Evolutionary conservation across 208 protist species (phyloP), one percentile per base, ranked within the genome.

Genomic region (Leishmania mexicana): DNA sequence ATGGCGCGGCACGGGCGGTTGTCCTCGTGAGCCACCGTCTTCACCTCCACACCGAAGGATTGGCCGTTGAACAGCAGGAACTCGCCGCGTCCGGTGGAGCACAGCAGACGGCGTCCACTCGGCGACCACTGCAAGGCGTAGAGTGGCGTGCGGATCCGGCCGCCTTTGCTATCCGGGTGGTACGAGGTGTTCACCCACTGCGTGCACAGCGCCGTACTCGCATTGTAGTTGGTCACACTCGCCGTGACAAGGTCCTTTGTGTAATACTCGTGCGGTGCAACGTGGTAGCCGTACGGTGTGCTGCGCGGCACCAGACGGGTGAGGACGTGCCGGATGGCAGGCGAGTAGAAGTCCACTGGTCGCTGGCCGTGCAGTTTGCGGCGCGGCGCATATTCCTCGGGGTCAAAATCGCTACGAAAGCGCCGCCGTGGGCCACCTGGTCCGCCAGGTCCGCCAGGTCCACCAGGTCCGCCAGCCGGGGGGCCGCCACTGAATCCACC

Each of bases 101-200:
- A 96, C 49, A 97, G 88, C 40, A 97, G 85, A 49, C 94, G 93
- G 11, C 93, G 88, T 7, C 93, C 94, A 68, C 90, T 95, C 11
- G 94, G 92, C 7, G 94, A 88, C 94, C 94, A 97, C 78, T 94
- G 87, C 54, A 97, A 72, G 81, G 84, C 90, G 71, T 91, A 91
- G 28, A 97, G 81, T 40, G 90, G 85, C 13, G 94, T 85, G 67
- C 93, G 91, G 15, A 80, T 83, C 31, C 88, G 83, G 13, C 85
- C 85, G n/a, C 80, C 80, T 47, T 94, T 93, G 64, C 88, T 86
- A 62, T 97, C 94, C 19, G 94, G 94, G 77, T 96, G 93, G 81
- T 91, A 95, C 17, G 92, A 96, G n/a, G 94, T 96, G 89, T 90
- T 95, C 62, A 92, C 93, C 93, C 94, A 97, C 88, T 97, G 94